These are phyloP conservation scores for Sugiyamaella sp. DNA, from an alignment of 1,139 yeast genomes.

Conservation along the genomic window DNA sequence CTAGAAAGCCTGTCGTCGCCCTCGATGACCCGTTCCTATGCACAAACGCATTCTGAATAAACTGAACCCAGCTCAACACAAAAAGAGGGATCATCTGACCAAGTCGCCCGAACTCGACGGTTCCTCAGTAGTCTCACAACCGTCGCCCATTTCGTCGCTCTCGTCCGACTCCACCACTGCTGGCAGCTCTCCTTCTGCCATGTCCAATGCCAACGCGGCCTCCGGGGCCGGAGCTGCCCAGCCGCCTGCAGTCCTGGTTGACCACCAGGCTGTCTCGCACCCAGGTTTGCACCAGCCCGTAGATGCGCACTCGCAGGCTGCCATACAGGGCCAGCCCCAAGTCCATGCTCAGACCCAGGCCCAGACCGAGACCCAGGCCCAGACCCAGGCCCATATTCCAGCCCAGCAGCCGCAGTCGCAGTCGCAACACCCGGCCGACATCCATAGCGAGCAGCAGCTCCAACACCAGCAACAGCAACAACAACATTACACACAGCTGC, in stretches of 20 bases:
- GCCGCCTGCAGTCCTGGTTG: slow-evolving; percentile 1
- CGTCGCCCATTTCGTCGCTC: slow-evolving; percentile 6
- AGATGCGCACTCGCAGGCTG: not conserved
- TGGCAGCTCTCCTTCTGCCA: slow-evolving; percentile 3
- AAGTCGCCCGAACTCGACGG: slow-evolving; percentile 7
- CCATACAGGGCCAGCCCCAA: not conserved
- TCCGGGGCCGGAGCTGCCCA: not conserved
- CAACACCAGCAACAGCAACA: slow-evolving; percentile 20
- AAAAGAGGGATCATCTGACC: slow-evolving; percentile 19
- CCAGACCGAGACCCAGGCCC: not conserved
- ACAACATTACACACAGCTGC: slow-evolving; percentile 14
- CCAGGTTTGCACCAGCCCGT: not conserved
- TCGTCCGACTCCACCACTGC: slow-evolving; percentile 7
- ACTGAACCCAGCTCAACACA: slow-evolving; percentile 24
- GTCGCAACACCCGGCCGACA: slow-evolving; percentile 9
- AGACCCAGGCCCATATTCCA: not conserved
- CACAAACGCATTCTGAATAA: slow-evolving; percentile 33
- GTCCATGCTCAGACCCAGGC: not conserved
- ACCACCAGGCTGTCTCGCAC: not conserved
- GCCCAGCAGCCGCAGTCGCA: slow-evolving; percentile 7
- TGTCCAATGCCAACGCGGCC: slow-evolving; percentile 3
- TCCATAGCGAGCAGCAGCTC: slow-evolving; percentile 10
- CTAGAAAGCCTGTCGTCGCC: slow-evolving; percentile 4
- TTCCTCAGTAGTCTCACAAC: not conserved
- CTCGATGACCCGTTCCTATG: slow-evolving; percentile 23